Conservation (phyloP, 2,329 filamentous ascomycete genomes). For the Trichoderma semiorbis region DNA sequence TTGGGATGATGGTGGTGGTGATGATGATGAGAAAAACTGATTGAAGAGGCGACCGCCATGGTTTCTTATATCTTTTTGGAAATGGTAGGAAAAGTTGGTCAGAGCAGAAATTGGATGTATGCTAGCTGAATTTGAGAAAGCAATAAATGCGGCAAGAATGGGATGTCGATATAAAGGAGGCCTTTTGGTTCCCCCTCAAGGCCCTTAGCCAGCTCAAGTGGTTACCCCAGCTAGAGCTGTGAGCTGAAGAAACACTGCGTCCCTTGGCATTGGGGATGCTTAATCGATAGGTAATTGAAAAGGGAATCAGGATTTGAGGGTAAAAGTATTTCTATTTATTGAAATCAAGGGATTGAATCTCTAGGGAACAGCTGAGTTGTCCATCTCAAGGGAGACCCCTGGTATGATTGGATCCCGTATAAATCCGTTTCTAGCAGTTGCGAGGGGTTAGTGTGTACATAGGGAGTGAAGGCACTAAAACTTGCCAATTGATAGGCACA, state of each 20-base stretch:
- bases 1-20: not conserved
- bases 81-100: not conserved
- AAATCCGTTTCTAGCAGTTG: not conserved
- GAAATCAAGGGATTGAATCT: not conserved
- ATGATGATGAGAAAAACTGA: not conserved
- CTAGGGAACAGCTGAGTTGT: not conserved
- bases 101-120: too few relatives aligned
- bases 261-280: not conserved
- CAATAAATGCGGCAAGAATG: not conserved
- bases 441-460: not conserved
- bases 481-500: not conserved
- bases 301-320: not conserved
- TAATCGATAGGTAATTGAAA: not conserved
- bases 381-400: not conserved
- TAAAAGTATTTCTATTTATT: not conserved
- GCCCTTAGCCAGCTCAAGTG: not conserved
- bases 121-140: not conserved
- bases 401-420: not conserved
- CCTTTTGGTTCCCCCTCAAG: not conserved
- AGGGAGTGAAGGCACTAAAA: not conserved
- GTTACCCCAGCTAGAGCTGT: not conserved
- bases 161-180: conserved; percentile 13
- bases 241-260: not conserved
- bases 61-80: not conserved
- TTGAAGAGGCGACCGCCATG: not conserved